Conservation (phyloP, 352 stramenopile genomes). For the Phytophthora gonapodyides region DNA sequence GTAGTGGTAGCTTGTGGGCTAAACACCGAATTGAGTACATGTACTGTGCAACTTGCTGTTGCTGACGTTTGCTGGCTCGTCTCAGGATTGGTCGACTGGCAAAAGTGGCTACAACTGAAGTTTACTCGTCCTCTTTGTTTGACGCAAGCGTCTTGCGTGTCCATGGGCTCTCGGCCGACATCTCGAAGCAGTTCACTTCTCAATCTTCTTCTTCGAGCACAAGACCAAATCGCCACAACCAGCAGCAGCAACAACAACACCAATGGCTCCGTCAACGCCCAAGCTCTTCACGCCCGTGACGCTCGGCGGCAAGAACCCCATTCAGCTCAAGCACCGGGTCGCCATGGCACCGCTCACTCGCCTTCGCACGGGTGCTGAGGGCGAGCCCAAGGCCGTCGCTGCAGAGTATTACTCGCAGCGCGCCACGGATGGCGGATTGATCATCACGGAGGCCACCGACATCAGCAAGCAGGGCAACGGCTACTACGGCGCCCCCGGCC, state of each 20-base stretch:
- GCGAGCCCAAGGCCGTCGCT: constrained; percentile 36
- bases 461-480: constrained; percentile 42
- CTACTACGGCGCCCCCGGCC: constrained; percentile 43
- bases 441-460: constrained; percentile 59
- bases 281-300: constrained; percentile 49
- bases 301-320: constrained; percentile 38
- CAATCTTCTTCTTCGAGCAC: constrained; percentile 8
- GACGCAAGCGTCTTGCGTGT: constrained; percentile 7
- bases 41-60: too few relatives aligned
- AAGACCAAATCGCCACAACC: neutral
- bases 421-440: constrained; percentile 46
- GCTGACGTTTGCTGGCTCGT: too few relatives aligned
- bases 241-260: neutral
- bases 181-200: constrained; percentile 14
- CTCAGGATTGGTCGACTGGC: neutral
- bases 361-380: constrained; percentile 31
- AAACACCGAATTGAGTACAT: constrained; percentile 10
- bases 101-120: constrained; percentile 21
- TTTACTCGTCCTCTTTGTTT: constrained; percentile 14
- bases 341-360: constrained; percentile 57
- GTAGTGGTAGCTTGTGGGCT: constrained; percentile 5
- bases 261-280: constrained; percentile 29
- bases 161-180: neutral
- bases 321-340: constrained; percentile 55
- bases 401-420: constrained; percentile 57